phyloP scores from a whole-genome alignment of 345 rosid genomes.

The Turritis glabra region DNA sequence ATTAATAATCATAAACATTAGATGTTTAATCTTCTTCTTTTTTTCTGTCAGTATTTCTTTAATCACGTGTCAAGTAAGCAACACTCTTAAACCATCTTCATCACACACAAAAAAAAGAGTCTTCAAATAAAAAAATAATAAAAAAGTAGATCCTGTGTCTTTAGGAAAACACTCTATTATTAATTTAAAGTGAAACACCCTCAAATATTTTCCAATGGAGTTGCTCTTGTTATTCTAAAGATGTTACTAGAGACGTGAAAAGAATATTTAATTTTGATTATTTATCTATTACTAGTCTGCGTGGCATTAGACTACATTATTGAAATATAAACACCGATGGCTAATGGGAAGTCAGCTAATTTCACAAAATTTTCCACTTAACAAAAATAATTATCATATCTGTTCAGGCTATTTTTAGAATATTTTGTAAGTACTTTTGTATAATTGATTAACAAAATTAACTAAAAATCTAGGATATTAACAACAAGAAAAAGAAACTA shows the following conservation, averaged over 20 bases:
- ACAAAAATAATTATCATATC: not conserved
- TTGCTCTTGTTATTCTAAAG: not conserved
- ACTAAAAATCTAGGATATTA: not conserved
- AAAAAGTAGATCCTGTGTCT: no score
- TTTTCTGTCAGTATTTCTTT: not conserved
- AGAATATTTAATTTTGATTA: not conserved
- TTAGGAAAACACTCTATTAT: no score
- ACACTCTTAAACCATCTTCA: no score
- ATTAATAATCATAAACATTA: not conserved
- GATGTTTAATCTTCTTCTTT: not conserved
- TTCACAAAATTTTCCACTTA: not conserved
- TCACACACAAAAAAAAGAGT: no score
- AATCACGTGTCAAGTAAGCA: not conserved
- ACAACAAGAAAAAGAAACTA: not conserved
- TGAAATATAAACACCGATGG: not conserved
- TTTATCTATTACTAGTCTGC: no score
- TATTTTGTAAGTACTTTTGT: not conserved
- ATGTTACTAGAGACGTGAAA: not conserved
- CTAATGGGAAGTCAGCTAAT: slow-evolving; percentile 5
- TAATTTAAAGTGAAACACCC: no score
- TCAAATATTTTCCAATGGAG: no score
- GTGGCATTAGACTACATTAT: no score
- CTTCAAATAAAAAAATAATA: no score
- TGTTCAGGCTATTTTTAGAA: not conserved
- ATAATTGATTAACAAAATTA: not conserved